These are phyloP conservation scores for Macadamia tetraphylla DNA, from an alignment of 164 flowering plant genomes.

Conservation along the genomic window DNA sequence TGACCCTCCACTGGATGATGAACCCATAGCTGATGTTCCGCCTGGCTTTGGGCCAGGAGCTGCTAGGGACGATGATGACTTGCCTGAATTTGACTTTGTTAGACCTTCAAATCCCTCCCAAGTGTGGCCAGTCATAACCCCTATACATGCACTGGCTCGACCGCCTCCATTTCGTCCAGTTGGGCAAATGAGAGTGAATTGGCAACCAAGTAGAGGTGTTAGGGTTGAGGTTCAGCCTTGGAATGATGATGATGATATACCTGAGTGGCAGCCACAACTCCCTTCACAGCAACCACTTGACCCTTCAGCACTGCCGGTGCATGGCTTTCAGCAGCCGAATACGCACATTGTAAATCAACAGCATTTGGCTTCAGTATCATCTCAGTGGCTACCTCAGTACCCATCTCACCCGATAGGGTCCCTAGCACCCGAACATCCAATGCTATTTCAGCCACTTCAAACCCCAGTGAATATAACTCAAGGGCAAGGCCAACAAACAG, in stretches of 20 bases:
- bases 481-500: constrained; percentile 2
- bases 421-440: background rate
- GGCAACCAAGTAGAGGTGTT: constrained; percentile 11
- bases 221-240: constrained; percentile 42
- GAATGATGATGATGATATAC: constrained; percentile 81
- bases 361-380: background rate
- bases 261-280: constrained; percentile 82
- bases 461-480: constrained; percentile 15
- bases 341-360: constrained; percentile 19
- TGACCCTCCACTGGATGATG: constrained; percentile 25
- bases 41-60: constrained; percentile 88
- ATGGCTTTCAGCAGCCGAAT: constrained; percentile 20
- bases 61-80: constrained; percentile 73
- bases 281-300: constrained; percentile 12
- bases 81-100: constrained; percentile 85
- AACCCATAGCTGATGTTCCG: constrained; percentile 74
- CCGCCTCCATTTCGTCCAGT: constrained; percentile 33
- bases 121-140: background rate
- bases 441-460: constrained; percentile 12
- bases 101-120: constrained; percentile 23
- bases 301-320: constrained; percentile 8
- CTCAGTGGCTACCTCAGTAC: constrained; percentile 6
- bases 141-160: constrained; percentile 6
- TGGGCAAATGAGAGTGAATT: constrained; percentile 50
- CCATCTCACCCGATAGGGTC: constrained; percentile 2